A percentile compares a stretch with the other conserved stretches of the same genome.
These are phyloP conservation scores for Dipodascus albidus DNA, from an alignment of 805 yeast genomes.

Conservation along the genomic window DNA sequence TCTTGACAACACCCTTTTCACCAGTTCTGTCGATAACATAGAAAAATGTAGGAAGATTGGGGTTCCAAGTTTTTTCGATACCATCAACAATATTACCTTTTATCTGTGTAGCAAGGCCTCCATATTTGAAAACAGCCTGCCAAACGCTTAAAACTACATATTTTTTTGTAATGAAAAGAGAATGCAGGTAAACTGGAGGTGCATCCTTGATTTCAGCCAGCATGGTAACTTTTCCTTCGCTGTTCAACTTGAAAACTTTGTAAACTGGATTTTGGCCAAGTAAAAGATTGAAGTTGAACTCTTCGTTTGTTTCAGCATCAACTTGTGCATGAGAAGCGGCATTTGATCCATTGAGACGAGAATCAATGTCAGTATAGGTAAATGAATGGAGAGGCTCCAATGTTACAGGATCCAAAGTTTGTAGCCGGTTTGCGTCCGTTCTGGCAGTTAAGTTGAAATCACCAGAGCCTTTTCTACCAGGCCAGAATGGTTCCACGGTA, in stretches of 20 bases:
- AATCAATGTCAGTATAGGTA: neutral
- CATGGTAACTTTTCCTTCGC: neutral
- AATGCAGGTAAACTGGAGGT: neutral
- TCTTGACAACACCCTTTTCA: neutral
- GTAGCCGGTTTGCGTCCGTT: neutral
- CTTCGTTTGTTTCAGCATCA: slow-evolving; percentile 1
- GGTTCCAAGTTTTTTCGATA: neutral
- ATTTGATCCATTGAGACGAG: neutral
- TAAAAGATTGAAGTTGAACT: neutral
- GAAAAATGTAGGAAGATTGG: neutral
- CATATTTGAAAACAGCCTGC: neutral
- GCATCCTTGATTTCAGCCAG: slow-evolving; percentile 2
- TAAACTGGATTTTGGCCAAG: neutral
- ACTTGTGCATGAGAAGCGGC: neutral
- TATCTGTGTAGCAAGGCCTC: neutral
- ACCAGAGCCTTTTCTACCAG: neutral
- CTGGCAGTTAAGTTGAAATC: neutral
- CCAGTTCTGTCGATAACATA: neutral
- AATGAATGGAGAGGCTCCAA: neutral
- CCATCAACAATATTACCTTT: neutral
- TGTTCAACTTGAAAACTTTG: neutral
- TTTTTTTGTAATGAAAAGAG: neutral
- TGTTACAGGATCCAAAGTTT: neutral
- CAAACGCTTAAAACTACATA: neutral
- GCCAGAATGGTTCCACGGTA: neutral